Evolutionary conservation across 1,284 basidiomycete genomes (phyloP).

Genomic region (Moesziomyces sp.): DNA sequence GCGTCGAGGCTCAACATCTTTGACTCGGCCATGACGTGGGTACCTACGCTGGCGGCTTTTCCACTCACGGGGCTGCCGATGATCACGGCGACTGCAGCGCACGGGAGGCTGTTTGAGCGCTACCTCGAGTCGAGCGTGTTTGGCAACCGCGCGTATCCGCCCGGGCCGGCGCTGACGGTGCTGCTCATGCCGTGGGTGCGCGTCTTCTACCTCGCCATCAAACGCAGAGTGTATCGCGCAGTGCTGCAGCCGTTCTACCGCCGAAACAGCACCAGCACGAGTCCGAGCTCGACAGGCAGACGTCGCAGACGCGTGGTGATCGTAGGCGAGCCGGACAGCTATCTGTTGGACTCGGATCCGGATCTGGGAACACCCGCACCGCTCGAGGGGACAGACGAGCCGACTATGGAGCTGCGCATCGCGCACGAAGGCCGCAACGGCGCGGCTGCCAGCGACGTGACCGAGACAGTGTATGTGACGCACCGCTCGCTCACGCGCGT

Average conservation of each 20-base stretch:
- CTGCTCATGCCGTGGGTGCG: slow-evolving; percentile 61
- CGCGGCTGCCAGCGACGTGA: slow-evolving; percentile 6
- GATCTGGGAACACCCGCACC: slow-evolving; percentile 7
- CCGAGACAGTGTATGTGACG: slow-evolving; percentile 53
- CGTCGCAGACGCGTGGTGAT: slow-evolving; percentile 36
- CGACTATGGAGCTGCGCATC: slow-evolving; percentile 18
- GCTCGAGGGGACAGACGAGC: slow-evolving; percentile 19
- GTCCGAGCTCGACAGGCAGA: slow-evolving; percentile 11
- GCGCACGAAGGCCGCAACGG: slow-evolving; percentile 15
- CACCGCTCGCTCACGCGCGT: slow-evolving; percentile 49
- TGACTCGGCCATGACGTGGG: slow-evolving; percentile 57
- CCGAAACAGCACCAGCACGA: neutral
- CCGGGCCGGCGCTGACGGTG: slow-evolving; percentile 50
- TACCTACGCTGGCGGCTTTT: slow-evolving; percentile 54
- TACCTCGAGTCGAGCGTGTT: slow-evolving; percentile 23
- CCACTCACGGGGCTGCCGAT: slow-evolving; percentile 41
- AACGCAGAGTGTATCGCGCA: slow-evolving; percentile 44
- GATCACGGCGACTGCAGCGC: slow-evolving; percentile 14
- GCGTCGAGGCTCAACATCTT: slow-evolving; percentile 53
- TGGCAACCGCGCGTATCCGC: slow-evolving; percentile 42
- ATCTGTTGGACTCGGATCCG: slow-evolving; percentile 31
- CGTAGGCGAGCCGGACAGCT: slow-evolving; percentile 38
- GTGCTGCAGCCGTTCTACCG: slow-evolving; percentile 45
- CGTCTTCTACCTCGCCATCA: slow-evolving; percentile 53
- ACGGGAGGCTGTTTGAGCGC: slow-evolving; percentile 20